Percentiles rank a stretch among this genome's conserved stretches.
These are phyloP conservation scores for Bacidia rubella DNA, from an alignment of 495 filamentous ascomycete species.

Conservation along the genomic window DNA sequence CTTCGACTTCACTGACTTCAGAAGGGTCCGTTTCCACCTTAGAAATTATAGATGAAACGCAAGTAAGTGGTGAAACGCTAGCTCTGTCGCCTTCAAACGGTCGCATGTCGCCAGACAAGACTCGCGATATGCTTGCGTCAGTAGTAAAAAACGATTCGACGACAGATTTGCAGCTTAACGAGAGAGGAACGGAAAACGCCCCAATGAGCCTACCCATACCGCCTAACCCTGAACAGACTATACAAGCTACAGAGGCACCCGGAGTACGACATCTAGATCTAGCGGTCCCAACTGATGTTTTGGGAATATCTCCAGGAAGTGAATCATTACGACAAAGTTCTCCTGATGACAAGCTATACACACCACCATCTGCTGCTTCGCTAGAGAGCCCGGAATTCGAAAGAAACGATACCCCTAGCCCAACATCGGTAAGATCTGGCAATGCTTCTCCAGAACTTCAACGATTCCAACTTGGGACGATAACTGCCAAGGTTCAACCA, in stretches of 20 bases:
- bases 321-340: background rate
- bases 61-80: conserved; percentile 21
- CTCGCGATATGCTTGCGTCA: conserved; percentile 53
- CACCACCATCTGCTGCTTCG: conserved; percentile 5
- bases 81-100: conserved; percentile 25
- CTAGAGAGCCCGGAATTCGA: background rate
- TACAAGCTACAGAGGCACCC: conserved; percentile 1
- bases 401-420: background rate
- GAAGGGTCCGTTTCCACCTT: conserved; percentile 30
- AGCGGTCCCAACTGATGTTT: conserved; percentile 35
- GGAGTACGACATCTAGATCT: conserved; percentile 58
- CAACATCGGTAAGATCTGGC: background rate
- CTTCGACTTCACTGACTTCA: conserved; percentile 53
- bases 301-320: background rate
- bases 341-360: background rate
- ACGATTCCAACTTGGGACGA: background rate
- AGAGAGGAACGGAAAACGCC: background rate
- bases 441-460: background rate
- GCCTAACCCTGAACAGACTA: background rate
- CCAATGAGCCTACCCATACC: background rate
- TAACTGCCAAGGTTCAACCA: background rate
- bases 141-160: conserved; percentile 44
- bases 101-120: conserved; percentile 50
- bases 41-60: conserved; percentile 33
- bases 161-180: background rate